Evolutionary conservation across 164 flowering plant genomes (phyloP).

Genomic region (Magnolia sinica): DNA sequence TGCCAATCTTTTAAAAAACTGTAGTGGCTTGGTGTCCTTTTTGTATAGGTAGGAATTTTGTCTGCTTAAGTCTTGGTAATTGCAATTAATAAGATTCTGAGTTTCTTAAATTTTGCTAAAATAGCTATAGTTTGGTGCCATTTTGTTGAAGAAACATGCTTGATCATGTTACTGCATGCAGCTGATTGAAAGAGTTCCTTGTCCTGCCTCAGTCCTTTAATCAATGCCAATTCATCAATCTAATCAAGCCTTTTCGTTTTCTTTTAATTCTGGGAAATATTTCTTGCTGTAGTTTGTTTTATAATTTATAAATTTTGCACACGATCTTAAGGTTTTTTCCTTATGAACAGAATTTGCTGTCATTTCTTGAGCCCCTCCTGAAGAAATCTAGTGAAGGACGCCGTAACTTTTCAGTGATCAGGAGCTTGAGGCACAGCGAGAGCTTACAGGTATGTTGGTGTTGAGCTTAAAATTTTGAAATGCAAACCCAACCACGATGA

Average conservation of each 20-base stretch:
- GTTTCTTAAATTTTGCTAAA: no score
- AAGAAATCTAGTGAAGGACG: constrained; percentile 84
- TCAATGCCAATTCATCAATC: no score
- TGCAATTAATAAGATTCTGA: background rate
- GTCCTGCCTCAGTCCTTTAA: no score
- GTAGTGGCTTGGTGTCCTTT: no score
- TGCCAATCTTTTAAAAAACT: no score
- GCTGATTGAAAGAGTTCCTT: no score
- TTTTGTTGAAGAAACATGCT: background rate
- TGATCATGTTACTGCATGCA: background rate
- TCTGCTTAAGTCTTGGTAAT: no score
- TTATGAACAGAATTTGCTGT: constrained; percentile 71
- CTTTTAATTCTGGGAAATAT: background rate
- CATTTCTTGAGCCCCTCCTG: constrained; percentile 93
- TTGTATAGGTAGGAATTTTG: no score
- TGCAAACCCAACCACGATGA: background rate
- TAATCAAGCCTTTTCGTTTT: background rate
- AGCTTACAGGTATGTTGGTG: constrained; percentile 71
- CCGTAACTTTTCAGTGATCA: constrained; percentile 82
- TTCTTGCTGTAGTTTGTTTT: background rate
- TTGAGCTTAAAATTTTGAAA: background rate
- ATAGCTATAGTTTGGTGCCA: background rate
- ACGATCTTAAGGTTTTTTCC: background rate
- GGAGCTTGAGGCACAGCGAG: constrained; percentile 84
- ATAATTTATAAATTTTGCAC: background rate